Evolutionary conservation across 306 rosid species (phyloP), one percentile per base, ranked within the genome.

Genomic region (Prunus mume): DNA sequence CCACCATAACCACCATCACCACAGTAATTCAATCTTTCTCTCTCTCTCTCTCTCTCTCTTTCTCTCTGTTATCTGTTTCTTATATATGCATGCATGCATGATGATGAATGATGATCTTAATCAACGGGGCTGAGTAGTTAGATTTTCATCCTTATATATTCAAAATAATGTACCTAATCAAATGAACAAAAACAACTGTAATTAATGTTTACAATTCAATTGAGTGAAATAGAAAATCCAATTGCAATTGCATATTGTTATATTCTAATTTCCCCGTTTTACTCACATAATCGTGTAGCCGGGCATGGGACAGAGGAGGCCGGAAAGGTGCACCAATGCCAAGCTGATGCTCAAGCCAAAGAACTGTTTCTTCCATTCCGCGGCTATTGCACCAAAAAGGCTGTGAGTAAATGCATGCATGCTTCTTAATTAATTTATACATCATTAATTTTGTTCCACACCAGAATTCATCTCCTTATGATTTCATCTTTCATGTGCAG

Each of bases 291-390:
- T 56, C 68, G 43, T 70, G 85, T 83, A 93, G 98, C 68, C 2
- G 89, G 89, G 68, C 90, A 89, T 34, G 75, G 11, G 52, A 68
- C 75, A 19, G 96, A 86, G 20, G 93, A 87, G 2, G 86, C 83
- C 14, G 86, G 82, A 4, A 78, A 83, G 80, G 85, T 85, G 45
- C 57, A 88, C 78, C 82, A 13, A 74, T 90, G 78, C 34, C 98
- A 85, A 60, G 66, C 82, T 46, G 87, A 93, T 41, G 78, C 65
- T 46, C 93, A 91, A 66, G 79, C 89, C 41, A 91, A 49, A 68
- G 94, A 91, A 65, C 86, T 91, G 82, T 93, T 91, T 80, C 83
- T 87, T 43, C 89, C 96, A 2, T 93, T 90, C 61, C 97, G 96
- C 12, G 88, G 95, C 91, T 82, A 90, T 77, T 93, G 96, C 87